Evolutionary conservation across 2,329 filamentous ascomycete species (phyloP).

Genomic region (Pleomassaria siparia): DNA sequence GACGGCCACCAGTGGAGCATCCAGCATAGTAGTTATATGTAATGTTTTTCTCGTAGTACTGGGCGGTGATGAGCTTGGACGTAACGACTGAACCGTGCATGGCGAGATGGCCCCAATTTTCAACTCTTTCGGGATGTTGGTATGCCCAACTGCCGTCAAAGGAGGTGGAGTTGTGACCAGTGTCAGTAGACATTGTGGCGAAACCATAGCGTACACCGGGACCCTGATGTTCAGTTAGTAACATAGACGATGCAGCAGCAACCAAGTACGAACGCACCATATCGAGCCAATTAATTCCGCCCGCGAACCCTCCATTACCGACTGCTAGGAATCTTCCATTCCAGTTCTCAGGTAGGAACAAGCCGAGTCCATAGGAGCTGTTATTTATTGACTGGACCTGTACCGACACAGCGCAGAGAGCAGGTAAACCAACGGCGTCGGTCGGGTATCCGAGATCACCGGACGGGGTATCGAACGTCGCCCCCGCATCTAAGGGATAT

Average conservation of each 20-base stretch:
- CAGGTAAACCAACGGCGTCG: slow-evolving; percentile 41
- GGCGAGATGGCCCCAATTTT: slow-evolving; percentile 43
- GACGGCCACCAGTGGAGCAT: slow-evolving; percentile 62
- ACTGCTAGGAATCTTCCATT: slow-evolving; percentile 42
- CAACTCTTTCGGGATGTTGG: slow-evolving; percentile 37
- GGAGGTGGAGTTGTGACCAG: slow-evolving; percentile 46
- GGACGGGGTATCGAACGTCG: slow-evolving; percentile 43
- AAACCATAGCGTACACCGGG: slow-evolving; percentile 44
- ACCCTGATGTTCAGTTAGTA: slow-evolving; percentile 14
- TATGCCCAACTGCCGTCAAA: slow-evolving; percentile 43
- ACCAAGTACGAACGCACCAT: slow-evolving; percentile 40
- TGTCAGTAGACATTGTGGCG: slow-evolving; percentile 49
- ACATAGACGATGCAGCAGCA: not conserved
- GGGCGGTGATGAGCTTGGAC: slow-evolving; percentile 51
- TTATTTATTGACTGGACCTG: slow-evolving; percentile 39
- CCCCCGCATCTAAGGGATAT: slow-evolving; percentile 30
- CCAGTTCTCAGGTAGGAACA: slow-evolving; percentile 44
- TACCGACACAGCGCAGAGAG: slow-evolving; percentile 42
- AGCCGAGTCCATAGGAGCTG: slow-evolving; percentile 42
- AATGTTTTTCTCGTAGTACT: slow-evolving; percentile 51
- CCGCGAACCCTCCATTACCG: slow-evolving; percentile 51
- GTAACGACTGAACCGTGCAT: slow-evolving; percentile 53
- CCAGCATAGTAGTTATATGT: slow-evolving; percentile 58
- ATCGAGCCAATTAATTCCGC: slow-evolving; percentile 52
- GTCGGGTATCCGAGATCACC: slow-evolving; percentile 45